Evolutionary conservation across 257 asterid genomes (phyloP).

Genomic region (Lycium barbarum): DNA sequence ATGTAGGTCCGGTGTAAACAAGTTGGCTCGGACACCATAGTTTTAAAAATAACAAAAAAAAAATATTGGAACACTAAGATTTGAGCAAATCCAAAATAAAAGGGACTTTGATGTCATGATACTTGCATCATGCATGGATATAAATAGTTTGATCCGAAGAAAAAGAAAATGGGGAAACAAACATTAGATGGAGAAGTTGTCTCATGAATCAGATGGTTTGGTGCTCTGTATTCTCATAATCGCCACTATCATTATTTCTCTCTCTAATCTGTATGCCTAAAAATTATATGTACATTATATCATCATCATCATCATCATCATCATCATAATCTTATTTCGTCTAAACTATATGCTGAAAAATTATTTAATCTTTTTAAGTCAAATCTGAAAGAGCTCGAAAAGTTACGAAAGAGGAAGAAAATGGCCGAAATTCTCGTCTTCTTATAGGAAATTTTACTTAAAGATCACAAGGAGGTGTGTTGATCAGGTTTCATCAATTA

Average conservation of each 20-base stretch:
- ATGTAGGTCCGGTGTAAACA: not conserved
- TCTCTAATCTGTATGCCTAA: not conserved
- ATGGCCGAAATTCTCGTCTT: too few species aligned
- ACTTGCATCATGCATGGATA: conserved; percentile 4
- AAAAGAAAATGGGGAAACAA: not conserved
- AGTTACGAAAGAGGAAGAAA: too few species aligned
- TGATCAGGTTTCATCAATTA: too few species aligned
- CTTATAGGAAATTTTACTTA: not conserved
- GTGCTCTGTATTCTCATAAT: too few species aligned
- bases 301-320: not conserved
- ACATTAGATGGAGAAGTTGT: not conserved
- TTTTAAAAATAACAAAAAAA: too few species aligned
- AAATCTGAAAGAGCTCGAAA: too few species aligned
- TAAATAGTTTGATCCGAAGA: conserved; percentile 8
- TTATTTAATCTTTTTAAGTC: too few species aligned
- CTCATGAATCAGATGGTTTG: not conserved
- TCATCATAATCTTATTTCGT: not conserved
- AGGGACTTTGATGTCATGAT: not conserved
- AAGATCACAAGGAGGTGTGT: conserved; percentile 18
- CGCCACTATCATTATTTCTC: not conserved
- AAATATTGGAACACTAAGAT: too few species aligned
- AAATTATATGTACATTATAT: not conserved
- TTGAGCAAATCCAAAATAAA: too few species aligned
- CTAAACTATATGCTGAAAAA: too few species aligned
- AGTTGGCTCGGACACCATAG: too few species aligned